Evolutionary conservation across 2,329 filamentous ascomycete species (phyloP), one percentile per base, ranked within the genome.

Genomic region (Alternaria arborescens): DNA sequence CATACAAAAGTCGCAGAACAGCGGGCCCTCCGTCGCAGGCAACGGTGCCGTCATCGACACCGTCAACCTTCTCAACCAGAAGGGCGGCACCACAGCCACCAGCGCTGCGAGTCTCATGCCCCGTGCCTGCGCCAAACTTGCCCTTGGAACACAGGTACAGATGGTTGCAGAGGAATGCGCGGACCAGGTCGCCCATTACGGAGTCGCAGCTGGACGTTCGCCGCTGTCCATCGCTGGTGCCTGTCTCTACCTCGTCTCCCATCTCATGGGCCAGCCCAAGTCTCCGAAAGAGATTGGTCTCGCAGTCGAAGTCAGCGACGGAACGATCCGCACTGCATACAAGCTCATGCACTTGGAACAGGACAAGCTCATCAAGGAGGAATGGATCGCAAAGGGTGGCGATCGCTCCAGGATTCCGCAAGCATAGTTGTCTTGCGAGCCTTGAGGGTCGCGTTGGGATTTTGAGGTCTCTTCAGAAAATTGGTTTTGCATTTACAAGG

Each of bases 321-420:
- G 95, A 56, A 99, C 95, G 0, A 97, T 99, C 71, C 94, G 96
- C 73, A 96, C 92, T 26, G 94, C 94, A 0, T 99, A 98, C 83
- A 95, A 95, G 76, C 89, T 91, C 73, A 85, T 99, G 50, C 94
- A 94, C 76, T 84, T 85, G 18, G 89, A 90, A 50, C 87, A 89
- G 52, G 89, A 94, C 56, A 85, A 87, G 63, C 81, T 99, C 60
- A 87, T 97, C 71, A 88, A 91, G 68, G 83, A 88, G 52, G 88
- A 91, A 61, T 94, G 92, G 88, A 84, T 94, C 55, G 84, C 86
- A 55, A 88, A 89, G 60, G 91, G 91, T 59, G 91, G 89, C 38
- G 89, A 89, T 68, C 84, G 92, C 78, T 87, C 87, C 43, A 90
- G 88, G 67, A 85, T 97, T 55, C 92, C 93, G 52, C 69, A 58